Base-by-base conservation (phyloP, 2,329 filamentous ascomycete genomes). In the Arthroderma sp. region DNA sequence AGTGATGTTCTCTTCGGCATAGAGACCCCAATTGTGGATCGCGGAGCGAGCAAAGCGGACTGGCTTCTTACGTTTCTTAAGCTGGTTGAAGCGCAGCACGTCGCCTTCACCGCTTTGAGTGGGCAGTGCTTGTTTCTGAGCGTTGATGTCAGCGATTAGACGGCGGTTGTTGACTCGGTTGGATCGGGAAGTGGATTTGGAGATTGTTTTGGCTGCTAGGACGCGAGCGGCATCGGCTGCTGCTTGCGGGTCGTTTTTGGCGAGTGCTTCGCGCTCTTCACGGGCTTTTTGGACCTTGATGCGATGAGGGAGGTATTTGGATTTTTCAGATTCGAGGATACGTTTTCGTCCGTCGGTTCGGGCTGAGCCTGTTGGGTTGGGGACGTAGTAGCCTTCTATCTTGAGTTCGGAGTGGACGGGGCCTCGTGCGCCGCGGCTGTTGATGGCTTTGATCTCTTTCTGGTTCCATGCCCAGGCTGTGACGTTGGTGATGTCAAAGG, bases 21-120 rank as follows among this genome's bases (percentile, higher is more conserved):
- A 98, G 28, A 98, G 76, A 28, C 93, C 93, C 93, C 93, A 98
- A 67, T 96, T 97, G 74, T 98, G 93, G 66, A 98, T 98, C 49
- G 93, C 93, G 55, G 93, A 98, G 47, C 93, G 83, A 58, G 91
- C 93, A 73, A 98, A 98, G 70, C 94, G 93, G 70, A 98, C 93
- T 1, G 91, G 91, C 78, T 98, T 98, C 83, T 97, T 98, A 61
- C 93, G 87, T 76, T 97, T 98, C 80, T 97, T 96, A 59, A 98
- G 84, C 76, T 97, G 93, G 73, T 98, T 98, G 80, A 98, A 98
- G 59, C 91, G 87, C 66, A 98, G 82, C 31, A 93, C 89, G 66
- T 96, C 91, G 56, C 90, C 88, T 63, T 95, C 91, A 15, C 79
- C 79, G 56, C 86, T 86, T 19, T 89, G 79, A 11, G 85, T 86